Evolutionary conservation across 768 basidiomycete genomes (phyloP).

Genomic region (Suillus subluteus): DNA sequence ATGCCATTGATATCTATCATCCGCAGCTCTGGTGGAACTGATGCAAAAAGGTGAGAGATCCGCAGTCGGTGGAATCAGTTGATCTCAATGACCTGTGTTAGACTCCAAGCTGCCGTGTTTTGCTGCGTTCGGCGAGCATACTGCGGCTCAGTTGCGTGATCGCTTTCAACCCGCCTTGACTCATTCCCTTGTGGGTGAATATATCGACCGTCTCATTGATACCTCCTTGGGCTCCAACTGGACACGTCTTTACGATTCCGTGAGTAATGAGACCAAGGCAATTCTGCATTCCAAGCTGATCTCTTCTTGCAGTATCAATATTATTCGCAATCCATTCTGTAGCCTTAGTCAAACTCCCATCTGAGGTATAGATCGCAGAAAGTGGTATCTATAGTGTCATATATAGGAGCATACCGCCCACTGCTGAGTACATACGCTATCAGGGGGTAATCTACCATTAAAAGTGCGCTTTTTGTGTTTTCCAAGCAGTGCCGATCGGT

Average conservation of each 20-base stretch:
- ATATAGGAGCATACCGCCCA: not conserved
- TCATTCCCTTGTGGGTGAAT: slow-evolving; percentile 80
- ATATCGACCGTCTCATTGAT: slow-evolving; percentile 89
- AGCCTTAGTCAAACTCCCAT: slow-evolving; percentile 25
- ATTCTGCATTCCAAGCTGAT: not conserved
- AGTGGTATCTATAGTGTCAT: slow-evolving; percentile 8
- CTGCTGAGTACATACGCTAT: not conserved
- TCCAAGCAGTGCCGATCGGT: not conserved
- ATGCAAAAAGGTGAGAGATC: slow-evolving; percentile 87
- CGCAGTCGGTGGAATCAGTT: slow-evolving; percentile 14
- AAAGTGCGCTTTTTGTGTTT: not conserved
- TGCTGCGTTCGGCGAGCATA: slow-evolving; percentile 86
- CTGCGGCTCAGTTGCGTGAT: slow-evolving; percentile 84
- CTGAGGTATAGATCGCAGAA: not conserved
- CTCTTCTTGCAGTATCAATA: slow-evolving; percentile 75
- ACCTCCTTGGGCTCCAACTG: slow-evolving; percentile 91
- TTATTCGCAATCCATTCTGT: slow-evolving; percentile 88
- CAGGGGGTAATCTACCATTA: not conserved
- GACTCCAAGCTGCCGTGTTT: slow-evolving; percentile 94
- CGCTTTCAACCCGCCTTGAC: slow-evolving; percentile 93
- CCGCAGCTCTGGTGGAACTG: slow-evolving; percentile 83
- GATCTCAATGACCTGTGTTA: slow-evolving; percentile 30
- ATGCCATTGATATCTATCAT: slow-evolving; percentile 20
- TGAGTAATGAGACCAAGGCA: slow-evolving; percentile 38
- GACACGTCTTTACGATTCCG: slow-evolving; percentile 96